Conservation (phyloP, 345 rosid species). For the Excoecaria agallocha region DNA sequence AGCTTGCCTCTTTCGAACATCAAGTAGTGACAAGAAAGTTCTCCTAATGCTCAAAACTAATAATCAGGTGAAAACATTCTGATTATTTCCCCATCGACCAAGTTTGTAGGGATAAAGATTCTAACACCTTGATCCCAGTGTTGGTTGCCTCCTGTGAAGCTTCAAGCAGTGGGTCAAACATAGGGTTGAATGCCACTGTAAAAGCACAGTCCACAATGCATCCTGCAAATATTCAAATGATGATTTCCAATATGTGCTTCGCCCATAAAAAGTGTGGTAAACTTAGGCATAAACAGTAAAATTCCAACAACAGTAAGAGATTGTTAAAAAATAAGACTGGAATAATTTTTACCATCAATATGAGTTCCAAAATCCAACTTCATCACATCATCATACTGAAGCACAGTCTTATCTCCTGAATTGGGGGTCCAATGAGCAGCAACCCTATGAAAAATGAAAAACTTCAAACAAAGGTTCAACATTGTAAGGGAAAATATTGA, state of each 20-base stretch:
- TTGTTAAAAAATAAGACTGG: background rate
- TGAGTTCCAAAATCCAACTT: constrained; percentile 97
- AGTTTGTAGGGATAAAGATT: background rate
- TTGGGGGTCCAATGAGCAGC: constrained; percentile 99
- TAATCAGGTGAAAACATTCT: background rate
- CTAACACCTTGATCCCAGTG: constrained; percentile 84
- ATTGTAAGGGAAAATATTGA: background rate
- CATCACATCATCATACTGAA: constrained; percentile 95
- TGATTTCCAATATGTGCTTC: constrained; percentile 16
- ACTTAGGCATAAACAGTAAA: constrained; percentile 1
- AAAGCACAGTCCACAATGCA: constrained; percentile 87
- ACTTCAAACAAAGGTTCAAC: constrained; percentile 19
- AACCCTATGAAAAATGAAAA: constrained; percentile 50
- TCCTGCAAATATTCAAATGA: constrained; percentile 51
- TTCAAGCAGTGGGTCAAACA: constrained; percentile 85
- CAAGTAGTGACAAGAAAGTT: background rate
- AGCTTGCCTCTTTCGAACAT: background rate
- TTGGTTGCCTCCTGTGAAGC: constrained; percentile 96
- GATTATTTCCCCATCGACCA: background rate
- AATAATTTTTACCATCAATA: constrained; percentile 60
- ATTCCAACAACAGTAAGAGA: background rate
- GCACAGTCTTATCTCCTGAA: constrained; percentile 91
- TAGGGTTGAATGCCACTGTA: constrained; percentile 98
- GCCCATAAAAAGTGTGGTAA: background rate
- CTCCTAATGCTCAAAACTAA: background rate